These are phyloP conservation scores for Vaccinium myrtillus DNA, from an alignment of 148 eudicot species.

Conservation along the genomic window DNA sequence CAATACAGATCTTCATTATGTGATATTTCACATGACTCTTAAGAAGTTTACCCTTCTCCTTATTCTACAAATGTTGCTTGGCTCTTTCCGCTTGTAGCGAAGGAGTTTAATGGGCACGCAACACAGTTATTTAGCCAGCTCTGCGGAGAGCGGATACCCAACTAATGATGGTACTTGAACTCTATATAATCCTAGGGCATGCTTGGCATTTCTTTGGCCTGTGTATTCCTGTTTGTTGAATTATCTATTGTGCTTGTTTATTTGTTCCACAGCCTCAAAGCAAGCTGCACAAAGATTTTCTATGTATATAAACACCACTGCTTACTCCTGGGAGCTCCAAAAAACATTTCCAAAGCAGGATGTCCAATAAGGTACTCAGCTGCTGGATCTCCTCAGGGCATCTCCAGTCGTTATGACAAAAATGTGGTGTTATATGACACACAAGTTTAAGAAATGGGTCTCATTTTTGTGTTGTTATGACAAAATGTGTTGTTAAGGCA, in stretches of 20 bases:
- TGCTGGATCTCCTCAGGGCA: slow-evolving; percentile 51
- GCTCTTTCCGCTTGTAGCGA: slow-evolving; percentile 31
- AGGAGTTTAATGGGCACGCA: slow-evolving; percentile 39
- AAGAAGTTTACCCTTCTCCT: background rate
- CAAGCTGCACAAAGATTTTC: slow-evolving; percentile 57
- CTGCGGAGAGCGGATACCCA: slow-evolving; percentile 44
- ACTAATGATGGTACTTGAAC: slow-evolving; percentile 52
- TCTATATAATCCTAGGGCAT: background rate
- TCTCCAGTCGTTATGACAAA: too few species aligned
- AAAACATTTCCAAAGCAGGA: slow-evolving; percentile 52
- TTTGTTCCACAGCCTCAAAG: slow-evolving; percentile 35
- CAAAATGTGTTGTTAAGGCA: too few species aligned
- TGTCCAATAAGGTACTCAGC: slow-evolving; percentile 76
- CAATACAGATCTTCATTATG: background rate
- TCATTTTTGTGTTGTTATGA: too few species aligned
- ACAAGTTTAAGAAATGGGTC: too few species aligned
- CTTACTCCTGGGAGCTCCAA: slow-evolving; percentile 89
- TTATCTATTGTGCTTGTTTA: slow-evolving; percentile 3
- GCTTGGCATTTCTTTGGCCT: slow-evolving; percentile 11
- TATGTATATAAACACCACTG: slow-evolving; percentile 65
- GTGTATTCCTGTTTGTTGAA: background rate
- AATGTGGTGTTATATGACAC: too few species aligned
- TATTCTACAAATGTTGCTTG: slow-evolving; percentile 6
- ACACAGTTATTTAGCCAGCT: slow-evolving; percentile 46
- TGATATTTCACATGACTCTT: slow-evolving; percentile 10